A percentile compares a stretch with the other conserved stretches of the same genome.
Evolutionary conservation across 106 monocot species (phyloP).

Genomic region (Platanthera zijinensis): DNA sequence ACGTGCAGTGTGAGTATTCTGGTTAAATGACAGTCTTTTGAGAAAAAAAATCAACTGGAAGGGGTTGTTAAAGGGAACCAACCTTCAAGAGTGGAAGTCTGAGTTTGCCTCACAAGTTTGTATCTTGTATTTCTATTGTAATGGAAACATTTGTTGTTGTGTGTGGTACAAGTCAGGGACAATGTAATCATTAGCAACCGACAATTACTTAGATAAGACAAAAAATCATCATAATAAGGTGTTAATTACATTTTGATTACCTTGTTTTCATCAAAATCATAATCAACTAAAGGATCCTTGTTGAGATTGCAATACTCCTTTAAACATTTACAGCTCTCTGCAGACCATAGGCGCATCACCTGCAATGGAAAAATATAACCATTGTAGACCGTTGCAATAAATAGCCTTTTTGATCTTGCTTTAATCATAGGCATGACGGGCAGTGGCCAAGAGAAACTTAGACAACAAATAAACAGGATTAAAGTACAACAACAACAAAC

Average conservation of each 20-base stretch:
- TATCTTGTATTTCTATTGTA: too few relatives aligned
- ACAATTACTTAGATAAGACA: too few relatives aligned
- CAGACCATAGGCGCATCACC: constrained; percentile 76
- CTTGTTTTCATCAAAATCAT: constrained; percentile 91
- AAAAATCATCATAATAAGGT: too few relatives aligned
- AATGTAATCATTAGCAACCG: too few relatives aligned
- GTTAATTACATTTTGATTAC: constrained; percentile 15
- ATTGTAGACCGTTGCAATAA: background rate
- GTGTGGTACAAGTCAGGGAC: too few relatives aligned
- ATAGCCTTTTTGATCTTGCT: background rate
- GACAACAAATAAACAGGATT: background rate
- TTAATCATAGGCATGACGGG: background rate
- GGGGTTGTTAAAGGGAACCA: too few relatives aligned
- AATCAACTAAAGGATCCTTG: constrained; percentile 42
- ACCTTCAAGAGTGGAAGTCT: too few relatives aligned
- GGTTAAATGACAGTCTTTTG: too few relatives aligned
- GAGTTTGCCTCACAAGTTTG: too few relatives aligned
- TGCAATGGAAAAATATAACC: constrained; percentile 10
- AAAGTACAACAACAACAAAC: background rate
- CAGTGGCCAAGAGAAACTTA: background rate
- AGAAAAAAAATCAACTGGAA: too few relatives aligned
- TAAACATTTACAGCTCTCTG: constrained; percentile 57
- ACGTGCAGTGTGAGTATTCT: too few relatives aligned
- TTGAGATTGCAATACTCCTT: constrained; percentile 49
- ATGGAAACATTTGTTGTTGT: too few relatives aligned